Evolutionary conservation across 345 rosid genomes (phyloP).

Genomic region (Gossypium australe): DNA sequence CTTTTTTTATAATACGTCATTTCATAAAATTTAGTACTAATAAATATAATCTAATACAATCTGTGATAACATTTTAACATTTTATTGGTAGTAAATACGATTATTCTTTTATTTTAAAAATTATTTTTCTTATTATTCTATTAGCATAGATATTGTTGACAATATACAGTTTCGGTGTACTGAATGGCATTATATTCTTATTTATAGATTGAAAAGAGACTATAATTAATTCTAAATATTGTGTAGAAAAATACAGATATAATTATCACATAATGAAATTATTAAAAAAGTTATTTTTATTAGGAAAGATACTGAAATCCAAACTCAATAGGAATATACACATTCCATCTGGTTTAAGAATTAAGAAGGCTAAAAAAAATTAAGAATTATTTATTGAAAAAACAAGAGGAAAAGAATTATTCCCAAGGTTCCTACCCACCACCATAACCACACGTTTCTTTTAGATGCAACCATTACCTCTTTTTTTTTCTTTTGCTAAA

Average conservation of each 20-base stretch:
- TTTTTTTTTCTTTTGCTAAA: background rate
- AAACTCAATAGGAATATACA: background rate
- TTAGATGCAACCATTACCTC: too few species aligned
- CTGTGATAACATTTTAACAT: too few species aligned
- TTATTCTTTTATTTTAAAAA: too few species aligned
- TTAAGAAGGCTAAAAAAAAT: background rate
- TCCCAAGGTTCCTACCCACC: background rate
- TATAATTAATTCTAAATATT: too few species aligned
- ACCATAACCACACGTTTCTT: background rate
- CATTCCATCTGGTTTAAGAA: background rate
- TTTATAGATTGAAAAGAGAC: fast-evolving
- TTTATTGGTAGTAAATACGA: too few species aligned
- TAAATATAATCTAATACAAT: too few species aligned
- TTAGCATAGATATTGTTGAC: fast-evolving
- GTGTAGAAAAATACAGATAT: fast-evolving
- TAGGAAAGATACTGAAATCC: background rate
- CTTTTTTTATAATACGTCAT: too few species aligned
- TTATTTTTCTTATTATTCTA: too few species aligned
- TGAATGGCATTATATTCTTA: fast-evolving
- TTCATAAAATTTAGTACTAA: too few species aligned
- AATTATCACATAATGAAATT: too few species aligned
- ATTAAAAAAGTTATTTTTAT: background rate
- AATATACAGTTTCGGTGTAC: fast-evolving
- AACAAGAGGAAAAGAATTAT: background rate
- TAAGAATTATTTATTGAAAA: too few species aligned